Conservation (phyloP, 148 eudicot species). For the Amaranthus palmeri region DNA sequence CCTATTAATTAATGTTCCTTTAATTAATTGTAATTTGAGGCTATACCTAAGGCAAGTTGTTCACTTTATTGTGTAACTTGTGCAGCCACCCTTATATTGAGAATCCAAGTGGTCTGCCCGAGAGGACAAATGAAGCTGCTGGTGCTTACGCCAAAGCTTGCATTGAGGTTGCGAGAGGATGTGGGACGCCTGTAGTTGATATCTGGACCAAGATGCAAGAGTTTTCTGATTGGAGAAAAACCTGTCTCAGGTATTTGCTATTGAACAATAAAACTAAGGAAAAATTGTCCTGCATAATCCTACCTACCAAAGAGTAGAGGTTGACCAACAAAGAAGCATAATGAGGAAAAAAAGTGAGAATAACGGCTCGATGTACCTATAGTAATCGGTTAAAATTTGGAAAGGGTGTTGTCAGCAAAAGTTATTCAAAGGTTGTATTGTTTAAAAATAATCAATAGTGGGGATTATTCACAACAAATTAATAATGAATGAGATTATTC, state of each 20-base stretch:
- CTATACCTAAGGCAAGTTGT: neutral
- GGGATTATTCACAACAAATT: too few species aligned
- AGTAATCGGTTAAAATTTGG: too few species aligned
- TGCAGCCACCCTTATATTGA: constrained; percentile 54
- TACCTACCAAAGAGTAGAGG: too few species aligned
- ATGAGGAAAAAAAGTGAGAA: too few species aligned
- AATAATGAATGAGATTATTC: too few species aligned
- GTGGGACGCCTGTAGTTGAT: constrained; percentile 43
- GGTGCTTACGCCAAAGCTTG: constrained; percentile 72
- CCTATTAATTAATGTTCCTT: neutral
- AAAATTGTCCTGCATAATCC: too few species aligned
- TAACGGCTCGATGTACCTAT: too few species aligned
- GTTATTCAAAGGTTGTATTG: too few species aligned
- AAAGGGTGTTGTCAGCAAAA: too few species aligned
- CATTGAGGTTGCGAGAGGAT: constrained; percentile 53
- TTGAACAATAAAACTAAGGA: neutral
- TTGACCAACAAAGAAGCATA: too few species aligned
- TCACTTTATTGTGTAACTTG: constrained; percentile 6
- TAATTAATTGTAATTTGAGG: neutral
- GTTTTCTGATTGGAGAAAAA: constrained; percentile 49
- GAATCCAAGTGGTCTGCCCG: constrained; percentile 53
- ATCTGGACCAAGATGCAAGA: constrained; percentile 85
- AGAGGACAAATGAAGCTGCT: constrained; percentile 79
- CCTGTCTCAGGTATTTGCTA: constrained; percentile 47
- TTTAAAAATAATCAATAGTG: too few species aligned